Percentiles rank a stretch among this genome's conserved stretches.
phyloP scores from a whole-genome alignment of 1,139 yeast species.

The Lodderomyces orthopsilosis region DNA sequence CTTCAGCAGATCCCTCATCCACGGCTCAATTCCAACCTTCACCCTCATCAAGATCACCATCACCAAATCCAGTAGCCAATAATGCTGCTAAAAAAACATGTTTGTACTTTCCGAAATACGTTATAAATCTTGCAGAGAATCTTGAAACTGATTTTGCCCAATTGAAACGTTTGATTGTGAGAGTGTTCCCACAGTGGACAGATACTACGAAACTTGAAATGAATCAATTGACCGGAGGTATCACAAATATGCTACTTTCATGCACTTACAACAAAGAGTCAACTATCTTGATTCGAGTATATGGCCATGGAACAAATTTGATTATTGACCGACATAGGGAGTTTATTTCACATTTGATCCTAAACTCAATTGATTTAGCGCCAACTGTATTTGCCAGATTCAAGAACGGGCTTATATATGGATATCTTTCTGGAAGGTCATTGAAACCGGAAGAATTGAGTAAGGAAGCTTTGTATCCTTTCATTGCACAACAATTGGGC shows the following conservation, averaged over 20 bases:
- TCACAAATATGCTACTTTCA: constrained; percentile 68
- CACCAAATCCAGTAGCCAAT: constrained; percentile 16
- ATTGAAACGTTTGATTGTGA: constrained; percentile 30
- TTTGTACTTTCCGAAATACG: constrained; percentile 38
- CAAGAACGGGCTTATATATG: constrained; percentile 73
- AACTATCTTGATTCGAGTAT: constrained; percentile 62
- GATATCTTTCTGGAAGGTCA: constrained; percentile 65
- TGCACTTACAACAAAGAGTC: constrained; percentile 40
- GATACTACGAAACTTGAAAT: constrained; percentile 24
- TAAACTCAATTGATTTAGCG: constrained; percentile 61
- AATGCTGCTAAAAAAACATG: constrained; percentile 25
- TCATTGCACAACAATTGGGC: constrained; percentile 67
- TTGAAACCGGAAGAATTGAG: constrained; percentile 56
- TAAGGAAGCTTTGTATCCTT: constrained; percentile 45
- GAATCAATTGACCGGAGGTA: constrained; percentile 66
- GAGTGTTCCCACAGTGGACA: constrained; percentile 38
- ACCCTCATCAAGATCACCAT: constrained; percentile 11
- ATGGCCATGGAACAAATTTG: constrained; percentile 72
- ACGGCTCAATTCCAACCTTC: background rate
- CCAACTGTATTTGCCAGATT: constrained; percentile 69
- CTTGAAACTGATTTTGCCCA: constrained; percentile 29
- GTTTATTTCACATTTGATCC: constrained; percentile 65
- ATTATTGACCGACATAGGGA: constrained; percentile 78
- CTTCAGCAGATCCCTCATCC: background rate
- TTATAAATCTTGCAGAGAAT: constrained; percentile 33